Evolutionary conservation across 2,329 filamentous ascomycete species (phyloP), one percentile per base, ranked within the genome.

Genomic region (Ophiognomonia clavigignenti-juglandacearum): DNA sequence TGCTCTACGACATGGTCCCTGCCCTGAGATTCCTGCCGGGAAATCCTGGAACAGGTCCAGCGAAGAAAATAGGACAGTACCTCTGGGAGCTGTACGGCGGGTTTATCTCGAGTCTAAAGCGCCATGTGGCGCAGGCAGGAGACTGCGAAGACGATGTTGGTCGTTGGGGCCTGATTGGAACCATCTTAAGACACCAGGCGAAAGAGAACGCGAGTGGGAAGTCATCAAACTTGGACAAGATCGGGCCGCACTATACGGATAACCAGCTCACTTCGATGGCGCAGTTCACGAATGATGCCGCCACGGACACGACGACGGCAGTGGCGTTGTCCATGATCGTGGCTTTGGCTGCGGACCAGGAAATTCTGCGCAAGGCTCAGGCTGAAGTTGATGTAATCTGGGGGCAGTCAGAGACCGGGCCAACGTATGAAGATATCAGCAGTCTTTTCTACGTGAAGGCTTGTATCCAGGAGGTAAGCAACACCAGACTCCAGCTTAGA

Each of bases 91-190:
- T 45, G 6, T 40, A 40, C 19, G 26, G n/a, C 7, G 43, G 40
- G 5, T 18, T 31, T 4, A 18, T 45, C 10, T 29, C 3, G 4
- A 26, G 13, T n/a, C 14, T 45, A 27, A 35, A 35, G 4, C 7
- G 23, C 4, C 23, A 45, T 18, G 11, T 45, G 6, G n/a, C 43
- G 19, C 36, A 26, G 6, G 43, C 36, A 8, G n/a, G 16, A 23
- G 19, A 6, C 5, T 32, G 26, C 34, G 36, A 4, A 10, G 27
- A 32, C 1, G 19, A 45, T 14, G 13, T 31, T 18, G 39, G 32
- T n/a, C 34, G 40, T 20, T 45, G 43, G 43, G 43, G 43, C n/a
- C 36, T 45, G 2, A 35, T 45, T 16, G 43, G 26, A 4, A 32
- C 6, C 27, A 45, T 45, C 26, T 3, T 45, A 10, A 26, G 22